Evolutionary conservation across 2,329 filamentous ascomycete genomes (phyloP).

Genomic region (Fusarium verticillioides): DNA sequence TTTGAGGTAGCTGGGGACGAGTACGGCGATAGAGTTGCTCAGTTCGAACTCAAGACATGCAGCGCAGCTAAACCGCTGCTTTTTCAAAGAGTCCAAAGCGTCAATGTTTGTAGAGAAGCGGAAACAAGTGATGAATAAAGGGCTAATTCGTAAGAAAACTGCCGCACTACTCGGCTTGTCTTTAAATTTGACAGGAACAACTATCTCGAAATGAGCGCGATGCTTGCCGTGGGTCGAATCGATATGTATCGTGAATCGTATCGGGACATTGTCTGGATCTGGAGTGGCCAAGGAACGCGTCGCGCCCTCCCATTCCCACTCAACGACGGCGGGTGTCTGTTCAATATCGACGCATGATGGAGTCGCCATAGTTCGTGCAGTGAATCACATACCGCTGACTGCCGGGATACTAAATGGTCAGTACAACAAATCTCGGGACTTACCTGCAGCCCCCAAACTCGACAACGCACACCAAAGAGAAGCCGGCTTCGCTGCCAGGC

Average conservation of each 20-base stretch:
- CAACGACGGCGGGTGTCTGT: not conserved
- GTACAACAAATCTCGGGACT: not conserved
- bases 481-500: conserved; percentile 7
- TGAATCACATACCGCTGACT: not conserved
- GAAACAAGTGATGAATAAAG: not conserved
- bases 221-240: not conserved
- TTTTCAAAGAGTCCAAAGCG: not conserved
- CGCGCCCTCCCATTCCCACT: conserved; percentile 7
- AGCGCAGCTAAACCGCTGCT: not conserved
- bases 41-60: not conserved
- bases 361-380: not conserved
- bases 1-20: not conserved
- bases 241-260: not conserved
- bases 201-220: conserved; percentile 12
- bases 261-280: not conserved
- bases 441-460: not conserved
- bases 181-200: conserved; percentile 16
- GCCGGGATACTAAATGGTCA: not conserved
- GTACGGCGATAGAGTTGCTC: not conserved
- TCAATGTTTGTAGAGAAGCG: not conserved
- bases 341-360: not conserved
- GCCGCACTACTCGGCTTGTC: conserved; percentile 1
- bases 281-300: not conserved
- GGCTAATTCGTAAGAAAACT: conserved; percentile 4
- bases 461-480: not conserved